Conservation (phyloP, 2,329 filamentous ascomycete genomes). For the Penicillium sp. region DNA sequence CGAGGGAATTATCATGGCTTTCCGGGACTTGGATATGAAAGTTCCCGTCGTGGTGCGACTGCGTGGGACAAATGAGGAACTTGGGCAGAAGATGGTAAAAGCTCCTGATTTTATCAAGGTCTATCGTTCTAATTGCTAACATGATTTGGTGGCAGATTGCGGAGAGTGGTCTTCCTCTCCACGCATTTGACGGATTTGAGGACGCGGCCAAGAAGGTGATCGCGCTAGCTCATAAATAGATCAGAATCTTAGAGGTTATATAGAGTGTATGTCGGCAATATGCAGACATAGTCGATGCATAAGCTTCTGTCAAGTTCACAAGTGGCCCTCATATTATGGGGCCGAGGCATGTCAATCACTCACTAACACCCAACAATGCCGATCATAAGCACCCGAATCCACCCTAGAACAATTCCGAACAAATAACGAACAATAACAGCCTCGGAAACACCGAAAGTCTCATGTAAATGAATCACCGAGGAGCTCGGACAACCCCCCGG, state of each 20-base stretch:
- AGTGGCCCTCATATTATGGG: background rate
- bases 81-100: constrained; percentile 63
- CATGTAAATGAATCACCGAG: background rate
- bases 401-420: background rate
- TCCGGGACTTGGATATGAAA: constrained; percentile 63
- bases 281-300: background rate
- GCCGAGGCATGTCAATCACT: background rate
- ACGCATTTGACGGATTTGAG: constrained; percentile 72
- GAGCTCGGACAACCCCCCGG: background rate
- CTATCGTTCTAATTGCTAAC: constrained; percentile 8
- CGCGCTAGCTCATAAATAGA: constrained; percentile 12
- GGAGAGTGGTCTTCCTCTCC: constrained; percentile 65
- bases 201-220: constrained; percentile 68
- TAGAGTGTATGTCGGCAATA: background rate
- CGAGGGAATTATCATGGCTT: constrained; percentile 69
- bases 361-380: background rate
- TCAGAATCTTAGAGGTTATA: background rate
- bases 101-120: background rate
- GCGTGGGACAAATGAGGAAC: constrained; percentile 70
- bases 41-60: constrained; percentile 76
- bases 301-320: background rate
- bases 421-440: background rate
- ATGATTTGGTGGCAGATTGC: constrained; percentile 49
- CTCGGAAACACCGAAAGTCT: background rate
- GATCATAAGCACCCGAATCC: background rate